Base-by-base conservation (phyloP, 352 stramenopile species). In the Phytopythium ostracodes region DNA sequence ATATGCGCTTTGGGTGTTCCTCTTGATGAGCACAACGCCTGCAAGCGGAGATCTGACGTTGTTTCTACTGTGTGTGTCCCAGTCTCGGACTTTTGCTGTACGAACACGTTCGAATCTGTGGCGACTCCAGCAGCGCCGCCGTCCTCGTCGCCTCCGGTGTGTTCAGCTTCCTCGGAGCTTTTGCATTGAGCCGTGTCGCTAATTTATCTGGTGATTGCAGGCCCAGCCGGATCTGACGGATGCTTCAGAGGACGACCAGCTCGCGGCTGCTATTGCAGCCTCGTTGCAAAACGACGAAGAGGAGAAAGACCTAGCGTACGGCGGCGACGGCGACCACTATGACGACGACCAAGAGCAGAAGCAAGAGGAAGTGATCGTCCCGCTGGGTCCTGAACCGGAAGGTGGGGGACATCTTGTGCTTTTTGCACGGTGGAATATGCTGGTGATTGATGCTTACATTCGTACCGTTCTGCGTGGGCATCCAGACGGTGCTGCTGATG, bases 261-360 rank as follows among this genome's bases (percentile, higher is more conserved):
- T 95, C 15, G 82, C 81, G 52, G 84, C 84, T 52, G 86, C 86
- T 18, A 95, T 95, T 35, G 86, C 81, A 20, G 86, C 81, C 11
- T 95, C 86, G 12, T 70, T 94, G 66, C 70, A 92, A 66, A 71
- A 73, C 40, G 72, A 67, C 46, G 70, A 60, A 17, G 67, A 72
- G 43, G 78, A 82, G n/a, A 60, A 49, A 9, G 69, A 72, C 10
- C 59, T 63, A n/a, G 71, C 68, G 27, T 60, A 81, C 36, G 42
- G 33, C 1, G 63, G 76, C 18, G 57, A 77, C 31, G 66, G 76
- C 38, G 62, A 78, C 22, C 47, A 75, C 43, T 65, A 80, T 4
- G 51, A 74, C 11, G 72, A 77, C 10, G 62, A 79, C 14, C 70
- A 79, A 51, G 79, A 83, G 59, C 72, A 82, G 51, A 71, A 69